Conservation (phyloP, 202 grass and related monocot genomes). For the Schoenoplectus tabernaemontani region DNA sequence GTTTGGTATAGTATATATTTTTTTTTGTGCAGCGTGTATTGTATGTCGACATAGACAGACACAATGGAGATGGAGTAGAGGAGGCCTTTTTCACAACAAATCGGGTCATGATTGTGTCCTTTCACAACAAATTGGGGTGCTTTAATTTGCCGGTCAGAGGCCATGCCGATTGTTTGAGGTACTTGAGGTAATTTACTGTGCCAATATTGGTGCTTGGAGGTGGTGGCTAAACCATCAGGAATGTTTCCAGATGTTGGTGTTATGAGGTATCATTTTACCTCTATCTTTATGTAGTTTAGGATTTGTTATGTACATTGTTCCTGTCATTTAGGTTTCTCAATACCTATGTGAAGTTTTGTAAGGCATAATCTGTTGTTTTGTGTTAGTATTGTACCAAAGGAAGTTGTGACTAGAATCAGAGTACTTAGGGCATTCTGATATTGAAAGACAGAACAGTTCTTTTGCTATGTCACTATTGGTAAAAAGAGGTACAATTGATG, state of each 20-base stretch:
- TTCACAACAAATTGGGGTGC: constrained; percentile 95
- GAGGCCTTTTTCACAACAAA: constrained; percentile 98
- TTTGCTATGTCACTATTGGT: not conserved
- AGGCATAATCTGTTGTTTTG: not conserved
- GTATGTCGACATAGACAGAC: constrained; percentile 97
- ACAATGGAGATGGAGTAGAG: constrained; percentile 98
- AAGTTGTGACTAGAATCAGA: not conserved
- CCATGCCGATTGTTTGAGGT: constrained; percentile 92
- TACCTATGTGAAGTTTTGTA: not conserved
- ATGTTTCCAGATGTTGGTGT: constrained; percentile 97
- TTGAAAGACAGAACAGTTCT: not conserved
- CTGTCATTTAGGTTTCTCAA: not conserved
- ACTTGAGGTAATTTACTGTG: constrained; percentile 85
- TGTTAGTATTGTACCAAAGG: not conserved
- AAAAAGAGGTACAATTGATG: not conserved
- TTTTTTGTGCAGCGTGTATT: constrained; percentile 66
- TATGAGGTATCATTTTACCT: constrained; percentile 57
- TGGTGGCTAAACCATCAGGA: constrained; percentile 96
- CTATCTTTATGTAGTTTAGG: not conserved
- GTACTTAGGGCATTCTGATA: not conserved
- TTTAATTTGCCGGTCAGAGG: constrained; percentile 96
- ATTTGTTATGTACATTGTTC: not conserved
- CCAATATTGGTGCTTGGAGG: constrained; percentile 94
- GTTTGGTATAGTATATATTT: not conserved
- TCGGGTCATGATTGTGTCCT: constrained; percentile 93